A percentile compares a stretch with the other conserved stretches of the same genome.
Evolutionary conservation across 805 yeast genomes (phyloP).

Genomic region (Candida easanensis): DNA sequence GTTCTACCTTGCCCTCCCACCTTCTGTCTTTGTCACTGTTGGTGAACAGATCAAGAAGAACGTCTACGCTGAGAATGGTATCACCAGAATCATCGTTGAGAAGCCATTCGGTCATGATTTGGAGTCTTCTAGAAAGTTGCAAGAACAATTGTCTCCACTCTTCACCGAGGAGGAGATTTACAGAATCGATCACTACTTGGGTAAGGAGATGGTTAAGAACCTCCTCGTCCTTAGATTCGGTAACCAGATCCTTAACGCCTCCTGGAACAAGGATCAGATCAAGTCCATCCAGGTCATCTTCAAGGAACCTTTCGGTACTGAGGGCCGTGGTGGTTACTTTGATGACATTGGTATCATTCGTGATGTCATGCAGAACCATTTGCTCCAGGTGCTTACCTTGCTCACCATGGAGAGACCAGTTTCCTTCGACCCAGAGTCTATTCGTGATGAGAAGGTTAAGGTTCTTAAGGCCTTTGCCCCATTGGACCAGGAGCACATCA

Average conservation of each 20-base stretch:
- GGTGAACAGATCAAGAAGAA: conserved; percentile 67
- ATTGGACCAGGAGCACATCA: conserved; percentile 60
- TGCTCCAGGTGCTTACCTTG: conserved; percentile 86
- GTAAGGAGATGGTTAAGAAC: conserved; percentile 97
- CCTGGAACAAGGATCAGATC: conserved; percentile 83
- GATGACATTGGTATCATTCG: conserved; percentile 93
- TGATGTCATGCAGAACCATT: conserved; percentile 97
- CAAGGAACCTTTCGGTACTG: conserved; percentile 98
- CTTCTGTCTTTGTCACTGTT: conserved; percentile 82
- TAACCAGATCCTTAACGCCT: conserved; percentile 80
- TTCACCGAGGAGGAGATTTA: conserved; percentile 89
- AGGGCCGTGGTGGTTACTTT: conserved; percentile 98
- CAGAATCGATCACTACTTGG: conserved; percentile 96
- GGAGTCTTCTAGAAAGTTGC: conserved; percentile 72
- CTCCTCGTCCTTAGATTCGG: conserved; percentile 86
- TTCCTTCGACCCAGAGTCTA: conserved; percentile 86
- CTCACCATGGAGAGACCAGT: conserved; percentile 95
- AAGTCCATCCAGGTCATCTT: conserved; percentile 83
- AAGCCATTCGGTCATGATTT: conserved; percentile 97
- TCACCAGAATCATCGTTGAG: conserved; percentile 84
- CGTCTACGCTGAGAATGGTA: conserved; percentile 66
- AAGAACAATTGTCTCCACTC: conserved; percentile 73
- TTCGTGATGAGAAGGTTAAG: conserved; percentile 95
- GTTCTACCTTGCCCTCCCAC: conserved; percentile 93
- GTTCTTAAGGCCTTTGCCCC: conserved; percentile 79